Base-by-base conservation (phyloP, 2,329 filamentous ascomycete species). In the Calycina marina region DNA sequence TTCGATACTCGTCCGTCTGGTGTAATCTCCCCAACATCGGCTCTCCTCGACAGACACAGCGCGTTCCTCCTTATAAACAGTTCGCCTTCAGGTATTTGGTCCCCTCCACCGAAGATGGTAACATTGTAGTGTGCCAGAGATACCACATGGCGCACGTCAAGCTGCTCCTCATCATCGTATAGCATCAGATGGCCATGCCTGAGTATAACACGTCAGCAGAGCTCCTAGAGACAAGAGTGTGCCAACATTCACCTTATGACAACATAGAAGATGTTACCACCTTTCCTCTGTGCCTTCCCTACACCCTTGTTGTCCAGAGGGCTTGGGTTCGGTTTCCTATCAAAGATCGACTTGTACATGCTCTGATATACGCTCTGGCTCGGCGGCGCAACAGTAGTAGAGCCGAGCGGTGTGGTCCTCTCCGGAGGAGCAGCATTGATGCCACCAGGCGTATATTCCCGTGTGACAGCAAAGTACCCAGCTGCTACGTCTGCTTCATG, bases 261-360 rank as follows among this genome's bases (percentile, higher is more conserved):
- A 31, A 94, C 81, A 50, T 85, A 94, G 56, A 94, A 94, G 35
- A 93, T 79, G 54, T 94, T 94, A 33, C 82, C 76, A 3, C 80
- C 79, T 45, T 63, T 69, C 52, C 65, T 73, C 34, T 54, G 48
- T 25, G 49, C 40, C 25, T 44, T 49, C n/a, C 43, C 48, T 32
- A 24, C 42, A 17, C 46, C 43, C 37, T 50, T 53, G 27, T 47
- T 52, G 28, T 54, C 51, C 24, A 52, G 40, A 42, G 49, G 51
- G 27, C 44, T 48, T 18, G 45, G 43, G 13, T 31, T 44, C 62
- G 72, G 46, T 48, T 78, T 86, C 48, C 88, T 72, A 47, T 93
- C 85, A 53, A 98, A 96, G 40, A 98, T 78, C 54, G 81, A 93
- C 52, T 85, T 68, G 58, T 98, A 98, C 84, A 98, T 94, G 54